Evolutionary conservation across 257 asterid genomes (phyloP), one percentile per base, ranked within the genome.

Genomic region (Solanum tarijense): DNA sequence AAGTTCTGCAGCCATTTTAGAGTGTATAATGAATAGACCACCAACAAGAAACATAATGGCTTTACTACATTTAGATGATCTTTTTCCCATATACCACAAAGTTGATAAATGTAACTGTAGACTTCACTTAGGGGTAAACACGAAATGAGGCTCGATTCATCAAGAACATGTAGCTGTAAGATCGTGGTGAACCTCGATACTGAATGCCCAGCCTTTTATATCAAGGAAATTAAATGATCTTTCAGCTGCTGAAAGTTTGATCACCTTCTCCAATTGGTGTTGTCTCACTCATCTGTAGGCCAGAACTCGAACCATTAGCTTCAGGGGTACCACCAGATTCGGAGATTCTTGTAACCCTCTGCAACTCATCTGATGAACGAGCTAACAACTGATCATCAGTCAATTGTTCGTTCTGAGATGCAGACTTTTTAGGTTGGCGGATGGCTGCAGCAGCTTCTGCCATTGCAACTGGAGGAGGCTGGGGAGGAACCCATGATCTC

Each of bases 401-500:
- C 91, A 93, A 34, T 69, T 89, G 92, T 23, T 94, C 97, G 27
- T 90, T 90, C 88, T 91, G 96, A 25, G 52, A 31, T 3, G 89
- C 31, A 25, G 95, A 78, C 90, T 93, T 96, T 92, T 97, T 97
- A 21, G 98, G 98, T 86, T 97, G 98, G 39, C 99, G 95, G 90
- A 97, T 97, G 85, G 99, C 99, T 3, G 96, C 92, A 72, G 99
- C 97, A 71, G 99, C 98, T 90, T 95, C 99, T 1, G 98, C 94
- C 96, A 96, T 97, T 31, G 90, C 96, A 10, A 97, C 98, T 3
- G 98, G 98, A 20, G 99, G 99, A 25, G 99, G 98, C 91, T 91
- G 98, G 76, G 99, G 99, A 31, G 99, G 99, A 10, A 94, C 96
- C 99, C 99, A 97, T 25, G 98, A 91, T 85, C 95, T 91, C 88